Conservation (phyloP, 345 rosid species). For the Moricandia moricandioides region DNA sequence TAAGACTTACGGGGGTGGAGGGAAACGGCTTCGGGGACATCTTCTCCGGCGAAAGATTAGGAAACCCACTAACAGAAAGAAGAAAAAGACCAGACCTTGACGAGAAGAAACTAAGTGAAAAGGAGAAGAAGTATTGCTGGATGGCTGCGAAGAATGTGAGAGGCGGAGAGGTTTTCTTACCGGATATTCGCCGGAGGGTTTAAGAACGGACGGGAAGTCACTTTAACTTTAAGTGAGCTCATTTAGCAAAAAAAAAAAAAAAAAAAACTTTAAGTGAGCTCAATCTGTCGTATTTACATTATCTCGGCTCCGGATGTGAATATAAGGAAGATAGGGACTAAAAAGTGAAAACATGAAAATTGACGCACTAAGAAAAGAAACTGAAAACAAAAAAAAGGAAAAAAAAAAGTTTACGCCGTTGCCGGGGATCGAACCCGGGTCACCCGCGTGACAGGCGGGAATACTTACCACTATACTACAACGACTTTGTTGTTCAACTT, state of each 20-base stretch:
- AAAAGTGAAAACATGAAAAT: not conserved
- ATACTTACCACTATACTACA: slow-evolving; percentile 96
- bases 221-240: too few relatives aligned
- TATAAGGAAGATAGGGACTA: not conserved
- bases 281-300: not conserved
- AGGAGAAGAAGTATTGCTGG: too few relatives aligned
- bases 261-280: too few relatives aligned
- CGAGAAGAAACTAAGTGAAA: too few relatives aligned
- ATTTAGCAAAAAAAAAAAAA: too few relatives aligned
- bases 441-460: slow-evolving; percentile 96
- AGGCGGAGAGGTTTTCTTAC: not conserved
- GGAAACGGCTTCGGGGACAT: too few relatives aligned
- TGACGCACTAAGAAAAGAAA: not conserved
- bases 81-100: too few relatives aligned
- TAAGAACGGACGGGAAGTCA: not conserved
- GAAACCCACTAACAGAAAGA: too few relatives aligned
- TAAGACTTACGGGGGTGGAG: too few relatives aligned
- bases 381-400: not conserved
- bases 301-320: not conserved
- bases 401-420: slow-evolving; percentile 48
- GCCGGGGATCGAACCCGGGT: slow-evolving; percentile 98
- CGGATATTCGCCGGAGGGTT: not conserved
- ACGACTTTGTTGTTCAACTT: slow-evolving; percentile 42
- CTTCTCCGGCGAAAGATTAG: too few relatives aligned
- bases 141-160: not conserved